Evolutionary conservation across 768 basidiomycete genomes (phyloP).

Genomic region (Phaeolepiota aurea): DNA sequence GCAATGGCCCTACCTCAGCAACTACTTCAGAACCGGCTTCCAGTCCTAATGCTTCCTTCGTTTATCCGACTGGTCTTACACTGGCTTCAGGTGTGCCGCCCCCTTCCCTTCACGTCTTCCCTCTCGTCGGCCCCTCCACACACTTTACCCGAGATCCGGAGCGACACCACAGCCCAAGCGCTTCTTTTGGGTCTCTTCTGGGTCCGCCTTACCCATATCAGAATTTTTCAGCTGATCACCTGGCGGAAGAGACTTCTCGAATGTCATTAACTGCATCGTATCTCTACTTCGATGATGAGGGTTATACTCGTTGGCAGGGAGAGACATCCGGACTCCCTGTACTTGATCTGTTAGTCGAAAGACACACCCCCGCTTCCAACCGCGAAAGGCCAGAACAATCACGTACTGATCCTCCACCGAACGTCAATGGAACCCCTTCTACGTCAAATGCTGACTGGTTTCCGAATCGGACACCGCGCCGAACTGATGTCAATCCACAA

Average conservation of each 20-base stretch:
- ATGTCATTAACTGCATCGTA: constrained; percentile 71
- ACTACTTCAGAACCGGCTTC: constrained; percentile 14
- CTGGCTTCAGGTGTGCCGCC: constrained; percentile 57
- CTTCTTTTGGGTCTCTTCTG: constrained; percentile 31
- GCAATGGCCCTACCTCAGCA: constrained; percentile 28
- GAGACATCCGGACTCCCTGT: constrained; percentile 90
- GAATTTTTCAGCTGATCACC: constrained; percentile 28
- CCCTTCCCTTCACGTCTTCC: constrained; percentile 68
- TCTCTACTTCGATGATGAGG: constrained; percentile 82
- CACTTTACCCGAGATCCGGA: constrained; percentile 53
- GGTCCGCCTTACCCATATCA: constrained; percentile 20
- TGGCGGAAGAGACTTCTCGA: constrained; percentile 50
- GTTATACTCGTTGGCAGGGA: constrained; percentile 85
- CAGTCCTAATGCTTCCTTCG: constrained; percentile 30
- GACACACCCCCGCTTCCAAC: constrained; percentile 35
- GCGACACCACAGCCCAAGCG: constrained; percentile 33
- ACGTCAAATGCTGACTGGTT: constrained; percentile 59
- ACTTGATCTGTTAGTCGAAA: constrained; percentile 74
- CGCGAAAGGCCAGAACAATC: constrained; percentile 15
- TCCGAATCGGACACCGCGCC: constrained; percentile 68
- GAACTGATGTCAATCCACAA: constrained; percentile 81
- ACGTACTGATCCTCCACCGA: constrained; percentile 17
- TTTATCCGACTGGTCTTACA: constrained; percentile 30
- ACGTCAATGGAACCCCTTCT: constrained; percentile 19
- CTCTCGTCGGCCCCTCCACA: constrained; percentile 73